Evolutionary conservation across 148 eudicot species (phyloP).

Genomic region (Chenopodium album): DNA sequence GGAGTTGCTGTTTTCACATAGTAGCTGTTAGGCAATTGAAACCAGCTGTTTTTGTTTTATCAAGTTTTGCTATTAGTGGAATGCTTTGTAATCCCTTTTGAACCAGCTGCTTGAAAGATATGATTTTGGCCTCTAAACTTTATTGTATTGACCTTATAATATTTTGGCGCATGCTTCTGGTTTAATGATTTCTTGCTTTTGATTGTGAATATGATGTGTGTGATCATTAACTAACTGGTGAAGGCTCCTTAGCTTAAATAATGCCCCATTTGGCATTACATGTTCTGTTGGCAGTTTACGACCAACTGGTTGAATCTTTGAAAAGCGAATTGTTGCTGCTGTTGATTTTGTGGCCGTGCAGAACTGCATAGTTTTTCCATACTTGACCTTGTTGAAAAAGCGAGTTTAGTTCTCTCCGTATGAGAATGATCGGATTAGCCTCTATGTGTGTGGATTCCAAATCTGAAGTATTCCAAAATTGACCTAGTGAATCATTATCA

Average conservation of each 20-base stretch:
- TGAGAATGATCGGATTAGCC: too few species aligned
- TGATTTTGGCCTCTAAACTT: background rate
- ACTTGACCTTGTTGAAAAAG: too few species aligned
- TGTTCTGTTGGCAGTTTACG: too few species aligned
- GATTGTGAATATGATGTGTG: background rate
- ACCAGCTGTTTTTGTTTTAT: slow-evolving; percentile 15
- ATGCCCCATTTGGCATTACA: background rate
- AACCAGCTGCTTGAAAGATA: slow-evolving; percentile 7
- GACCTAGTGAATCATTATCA: too few species aligned
- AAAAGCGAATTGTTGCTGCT: too few species aligned
- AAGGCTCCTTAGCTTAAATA: background rate
- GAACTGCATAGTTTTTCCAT: too few species aligned
- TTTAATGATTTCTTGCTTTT: background rate
- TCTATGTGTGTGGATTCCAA: too few species aligned
- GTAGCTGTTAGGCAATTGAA: slow-evolving; percentile 27
- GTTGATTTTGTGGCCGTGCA: too few species aligned
- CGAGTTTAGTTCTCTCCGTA: too few species aligned
- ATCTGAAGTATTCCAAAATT: too few species aligned
- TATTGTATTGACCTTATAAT: slow-evolving; percentile 3
- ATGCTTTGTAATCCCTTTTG: slow-evolving; percentile 24
- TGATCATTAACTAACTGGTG: background rate
- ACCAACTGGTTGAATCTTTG: too few species aligned
- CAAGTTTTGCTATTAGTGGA: slow-evolving; percentile 6
- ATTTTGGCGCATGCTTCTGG: background rate
- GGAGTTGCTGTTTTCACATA: slow-evolving; percentile 16